phyloP scores from a whole-genome alignment of 108 stramenopile species.

The Conticribra guillardii region DNA sequence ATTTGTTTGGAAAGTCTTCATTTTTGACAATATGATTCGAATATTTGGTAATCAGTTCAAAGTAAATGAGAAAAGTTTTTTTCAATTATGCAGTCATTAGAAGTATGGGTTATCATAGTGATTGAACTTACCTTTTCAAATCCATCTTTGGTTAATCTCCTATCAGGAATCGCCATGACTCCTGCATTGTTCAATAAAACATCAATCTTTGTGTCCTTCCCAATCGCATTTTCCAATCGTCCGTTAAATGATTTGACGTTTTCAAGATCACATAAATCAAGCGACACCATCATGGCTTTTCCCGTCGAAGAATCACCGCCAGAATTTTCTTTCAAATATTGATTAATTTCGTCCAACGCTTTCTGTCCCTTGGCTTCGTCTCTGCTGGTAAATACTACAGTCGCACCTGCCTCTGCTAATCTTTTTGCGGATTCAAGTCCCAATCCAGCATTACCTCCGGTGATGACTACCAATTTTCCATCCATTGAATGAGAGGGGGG shows the following conservation, averaged over 20 bases:
- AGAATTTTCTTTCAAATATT: constrained; percentile 34
- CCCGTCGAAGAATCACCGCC: constrained; percentile 25
- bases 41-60: neutral
- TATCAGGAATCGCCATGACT: constrained; percentile 63
- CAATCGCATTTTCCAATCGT: constrained; percentile 34
- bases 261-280: constrained; percentile 56
- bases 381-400: constrained; percentile 67
- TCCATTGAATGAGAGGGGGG: constrained; percentile 53
- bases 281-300: constrained; percentile 26
- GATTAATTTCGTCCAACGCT: constrained; percentile 45
- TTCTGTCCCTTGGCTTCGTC: constrained; percentile 51
- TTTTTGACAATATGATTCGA: neutral
- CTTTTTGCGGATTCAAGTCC: constrained; percentile 77
- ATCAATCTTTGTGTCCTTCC: constrained; percentile 51
- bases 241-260: constrained; percentile 44
- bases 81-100: neutral
- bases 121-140: constrained; percentile 44
- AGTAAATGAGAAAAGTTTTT: too few relatives aligned
- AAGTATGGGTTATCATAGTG: neutral
- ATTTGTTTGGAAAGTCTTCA: constrained; percentile 67
- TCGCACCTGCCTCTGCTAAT: constrained; percentile 68
- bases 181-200: constrained; percentile 86
- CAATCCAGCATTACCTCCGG: constrained; percentile 73
- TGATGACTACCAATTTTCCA: constrained; percentile 60
- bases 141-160: constrained; percentile 61